Conservation (phyloP, 495 filamentous ascomycete genomes). For the Penicillium coffeae region DNA sequence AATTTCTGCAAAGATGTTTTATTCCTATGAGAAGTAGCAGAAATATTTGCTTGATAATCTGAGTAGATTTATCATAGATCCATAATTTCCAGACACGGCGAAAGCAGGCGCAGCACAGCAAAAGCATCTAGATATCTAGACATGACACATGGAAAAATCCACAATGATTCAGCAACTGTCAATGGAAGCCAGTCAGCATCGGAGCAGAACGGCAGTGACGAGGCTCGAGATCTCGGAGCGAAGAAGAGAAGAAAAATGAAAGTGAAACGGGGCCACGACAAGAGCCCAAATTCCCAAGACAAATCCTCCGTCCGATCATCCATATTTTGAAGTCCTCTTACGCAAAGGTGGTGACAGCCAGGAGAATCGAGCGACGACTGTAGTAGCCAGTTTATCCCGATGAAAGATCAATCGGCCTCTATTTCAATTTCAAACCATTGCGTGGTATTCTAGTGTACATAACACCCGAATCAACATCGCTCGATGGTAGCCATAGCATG, state of each 20-base stretch:
- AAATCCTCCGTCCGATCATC: neutral
- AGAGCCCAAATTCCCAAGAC: neutral
- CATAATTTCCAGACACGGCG: neutral
- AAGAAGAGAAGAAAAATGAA: neutral
- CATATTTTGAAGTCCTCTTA: neutral
- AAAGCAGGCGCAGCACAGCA: neutral
- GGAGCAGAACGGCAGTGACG: neutral
- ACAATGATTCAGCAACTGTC: neutral
- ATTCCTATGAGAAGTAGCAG: conserved; percentile 6
- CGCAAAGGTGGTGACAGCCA: neutral
- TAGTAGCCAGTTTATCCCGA: neutral
- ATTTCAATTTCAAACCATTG: neutral
- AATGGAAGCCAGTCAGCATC: neutral
- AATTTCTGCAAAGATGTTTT: conserved; percentile 11
- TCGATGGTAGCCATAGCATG: neutral
- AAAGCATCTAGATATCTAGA: neutral
- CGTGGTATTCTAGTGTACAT: neutral
- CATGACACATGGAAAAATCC: too few relatives aligned
- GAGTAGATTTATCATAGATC: neutral
- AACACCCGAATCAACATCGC: neutral
- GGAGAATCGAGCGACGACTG: neutral
- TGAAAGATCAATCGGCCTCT: neutral
- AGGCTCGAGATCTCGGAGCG: neutral
- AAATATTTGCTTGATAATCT: neutral
- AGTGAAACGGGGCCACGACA: neutral